Base-by-base conservation (phyloP, 2,329 filamentous ascomycete genomes). In the Lasiodiplodia gonubiensis region DNA sequence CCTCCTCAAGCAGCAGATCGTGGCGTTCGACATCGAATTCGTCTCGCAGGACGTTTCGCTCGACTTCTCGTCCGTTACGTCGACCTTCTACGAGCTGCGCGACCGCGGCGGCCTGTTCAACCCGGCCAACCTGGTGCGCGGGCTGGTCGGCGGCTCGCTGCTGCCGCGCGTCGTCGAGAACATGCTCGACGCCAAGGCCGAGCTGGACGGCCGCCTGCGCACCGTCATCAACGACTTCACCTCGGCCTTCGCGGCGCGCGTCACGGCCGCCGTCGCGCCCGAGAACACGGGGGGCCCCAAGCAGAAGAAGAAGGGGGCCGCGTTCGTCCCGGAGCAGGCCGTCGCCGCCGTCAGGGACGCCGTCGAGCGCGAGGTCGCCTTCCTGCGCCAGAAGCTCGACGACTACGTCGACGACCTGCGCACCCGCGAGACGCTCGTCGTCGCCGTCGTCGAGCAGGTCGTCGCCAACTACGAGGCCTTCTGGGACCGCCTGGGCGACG, bases 1-100 rank as follows among this genome's bases (percentile, higher is more conserved):
- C 60, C 90, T 97, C 60, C 87, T 99, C 63, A 98, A 98, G 79
- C 96, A 97, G 76, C 92, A 97, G 77, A 91, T 99, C 63, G 89
- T 99, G 30, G 94, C 94, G 11, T 93, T 99, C 69, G 95, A 99
- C 80, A 97, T 99, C 71, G 94, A 90, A 75, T 90, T 86, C 72
- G 86, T 89, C 23, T 86, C 86, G 2, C 88, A 88, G 4, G 76
- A 78, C 67, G 82, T 90, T 57, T 85, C 85, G 16, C 85, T 90
- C 75, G 88, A 90, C 77, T 89, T 90, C 75, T 88, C 87, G n/a
- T 85, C 83, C 60, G 80, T 90, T 14, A 88, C 87, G 5, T 87
- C 82, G 70, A 90, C 89, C 1, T 90, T 91, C 77, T 90, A 86
- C 83, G 88, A 90, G 72, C 81, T 91, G 3, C 86, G 88, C 49